These are phyloP conservation scores for Naganishia antarctica DNA, from an alignment of 768 basidiomycete species.

Conservation along the genomic window DNA sequence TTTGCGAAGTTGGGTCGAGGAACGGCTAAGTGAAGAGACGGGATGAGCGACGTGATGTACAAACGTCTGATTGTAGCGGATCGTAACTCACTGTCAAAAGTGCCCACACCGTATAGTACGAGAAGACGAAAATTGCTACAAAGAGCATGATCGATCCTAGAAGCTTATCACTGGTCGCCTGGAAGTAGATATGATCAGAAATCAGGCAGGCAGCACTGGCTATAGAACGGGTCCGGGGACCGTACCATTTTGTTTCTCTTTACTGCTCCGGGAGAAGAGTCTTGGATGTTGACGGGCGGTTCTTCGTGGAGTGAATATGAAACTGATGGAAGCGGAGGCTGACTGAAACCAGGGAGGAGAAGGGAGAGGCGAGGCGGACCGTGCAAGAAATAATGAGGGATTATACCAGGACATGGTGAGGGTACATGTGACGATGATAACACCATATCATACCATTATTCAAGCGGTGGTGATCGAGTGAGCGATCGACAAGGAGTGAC, in stretches of 20 bases:
- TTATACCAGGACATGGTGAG: no score
- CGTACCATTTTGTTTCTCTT: not conserved
- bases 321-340: no score
- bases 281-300: no score
- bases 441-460: not conserved
- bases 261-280: no score
- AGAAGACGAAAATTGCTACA: slow-evolving; percentile 68
- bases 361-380: no score
- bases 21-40: slow-evolving; percentile 62
- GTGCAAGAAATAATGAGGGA: no score
- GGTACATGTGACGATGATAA: no score
- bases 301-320: no score
- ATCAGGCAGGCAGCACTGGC: not conserved
- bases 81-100: slow-evolving; percentile 62
- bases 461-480: slow-evolving; percentile 5
- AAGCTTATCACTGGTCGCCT: slow-evolving; percentile 76
- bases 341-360: no score
- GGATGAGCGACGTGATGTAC: not conserved
- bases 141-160: slow-evolving; percentile 76
- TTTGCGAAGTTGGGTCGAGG: slow-evolving; percentile 65
- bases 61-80: not conserved
- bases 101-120: slow-evolving; percentile 89
- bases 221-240: not conserved
- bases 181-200: not conserved
- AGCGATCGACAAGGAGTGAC: slow-evolving; percentile 15